A percentile compares a stretch with the other conserved stretches of the same genome.
phyloP scores from a whole-genome alignment of 106 monocot genomes.

The Acorus calamus region DNA sequence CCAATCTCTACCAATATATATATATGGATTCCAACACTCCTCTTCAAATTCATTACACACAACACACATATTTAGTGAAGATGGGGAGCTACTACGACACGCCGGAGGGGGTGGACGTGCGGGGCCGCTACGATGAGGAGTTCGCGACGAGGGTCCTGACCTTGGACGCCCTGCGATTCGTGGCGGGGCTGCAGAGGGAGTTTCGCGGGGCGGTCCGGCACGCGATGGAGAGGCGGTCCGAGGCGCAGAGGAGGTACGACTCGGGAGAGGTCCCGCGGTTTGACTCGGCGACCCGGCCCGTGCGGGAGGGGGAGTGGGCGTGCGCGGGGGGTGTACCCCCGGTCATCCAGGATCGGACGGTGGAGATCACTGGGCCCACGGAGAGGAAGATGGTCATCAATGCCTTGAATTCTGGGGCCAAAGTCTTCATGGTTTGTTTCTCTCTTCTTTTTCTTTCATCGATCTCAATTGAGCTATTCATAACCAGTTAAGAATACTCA shows the following conservation, averaged over 20 bases:
- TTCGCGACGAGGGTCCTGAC: slow-evolving; percentile 43
- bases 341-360: slow-evolving; percentile 55
- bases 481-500: too few relatives aligned
- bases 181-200: slow-evolving; percentile 64
- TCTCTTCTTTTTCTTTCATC: too few relatives aligned
- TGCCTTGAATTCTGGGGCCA: slow-evolving; percentile 85
- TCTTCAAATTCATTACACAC: too few relatives aligned
- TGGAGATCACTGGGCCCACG: slow-evolving; percentile 91
- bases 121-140: slow-evolving; percentile 78
- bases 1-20: too few relatives aligned
- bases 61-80: too few relatives aligned
- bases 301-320: slow-evolving; percentile 66
- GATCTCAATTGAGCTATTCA: too few relatives aligned
- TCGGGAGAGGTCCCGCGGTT: slow-evolving; percentile 55
- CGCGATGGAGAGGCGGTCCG: slow-evolving; percentile 58
- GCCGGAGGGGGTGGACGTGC: slow-evolving; percentile 74
- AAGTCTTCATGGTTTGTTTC: slow-evolving; percentile 82
- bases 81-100: slow-evolving; percentile 29
- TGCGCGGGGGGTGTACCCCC: slow-evolving; percentile 55
- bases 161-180: slow-evolving; percentile 59
- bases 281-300: slow-evolving; percentile 45
- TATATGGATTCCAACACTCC: too few relatives aligned
- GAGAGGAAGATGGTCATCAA: slow-evolving; percentile 98
- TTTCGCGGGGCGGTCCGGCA: slow-evolving; percentile 47
- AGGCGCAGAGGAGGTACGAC: slow-evolving; percentile 56